A percentile compares a stretch with the other conserved stretches of the same genome.
These are phyloP conservation scores for Heliosperma pusillum DNA, from an alignment of 148 eudicot genomes.

Conservation along the genomic window DNA sequence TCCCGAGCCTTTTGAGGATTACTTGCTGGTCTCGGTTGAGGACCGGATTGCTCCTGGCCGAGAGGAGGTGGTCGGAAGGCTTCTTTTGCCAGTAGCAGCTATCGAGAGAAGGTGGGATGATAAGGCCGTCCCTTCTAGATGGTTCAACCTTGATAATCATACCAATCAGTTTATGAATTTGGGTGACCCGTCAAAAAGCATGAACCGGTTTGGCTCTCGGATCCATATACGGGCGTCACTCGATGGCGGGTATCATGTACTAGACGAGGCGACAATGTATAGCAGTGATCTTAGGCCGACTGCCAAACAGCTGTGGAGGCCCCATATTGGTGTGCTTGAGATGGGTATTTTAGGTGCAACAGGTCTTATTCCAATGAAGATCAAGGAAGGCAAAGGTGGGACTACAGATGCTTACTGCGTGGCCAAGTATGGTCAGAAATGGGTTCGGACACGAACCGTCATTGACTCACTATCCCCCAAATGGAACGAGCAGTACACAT, in stretches of 20 bases:
- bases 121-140: constrained; percentile 57
- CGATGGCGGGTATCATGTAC: constrained; percentile 92
- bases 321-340: constrained; percentile 86
- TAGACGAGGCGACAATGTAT: constrained; percentile 86
- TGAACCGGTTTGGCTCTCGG: constrained; percentile 58
- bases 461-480: constrained; percentile 71
- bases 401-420: constrained; percentile 84
- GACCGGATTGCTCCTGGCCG: constrained; percentile 63
- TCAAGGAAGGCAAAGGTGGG: constrained; percentile 70
- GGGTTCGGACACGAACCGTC: constrained; percentile 84
- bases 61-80: constrained; percentile 74
- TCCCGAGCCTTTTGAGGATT: constrained; percentile 91
- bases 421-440: constrained; percentile 90
- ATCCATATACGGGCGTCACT: constrained; percentile 66
- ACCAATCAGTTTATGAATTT: constrained; percentile 23
- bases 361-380: constrained; percentile 76
- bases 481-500: constrained; percentile 98
- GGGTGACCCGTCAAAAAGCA: constrained; percentile 39
- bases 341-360: constrained; percentile 85
- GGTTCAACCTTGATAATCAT: constrained; percentile 70
- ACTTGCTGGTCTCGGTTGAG: constrained; percentile 60
- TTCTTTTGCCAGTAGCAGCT: constrained; percentile 43
- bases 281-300: constrained; percentile 86
- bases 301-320: constrained; percentile 90
- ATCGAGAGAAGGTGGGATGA: constrained; percentile 68